These are phyloP conservation scores for Geotrichum cucujoidarum DNA, from an alignment of 1,139 yeast genomes.

Conservation along the genomic window DNA sequence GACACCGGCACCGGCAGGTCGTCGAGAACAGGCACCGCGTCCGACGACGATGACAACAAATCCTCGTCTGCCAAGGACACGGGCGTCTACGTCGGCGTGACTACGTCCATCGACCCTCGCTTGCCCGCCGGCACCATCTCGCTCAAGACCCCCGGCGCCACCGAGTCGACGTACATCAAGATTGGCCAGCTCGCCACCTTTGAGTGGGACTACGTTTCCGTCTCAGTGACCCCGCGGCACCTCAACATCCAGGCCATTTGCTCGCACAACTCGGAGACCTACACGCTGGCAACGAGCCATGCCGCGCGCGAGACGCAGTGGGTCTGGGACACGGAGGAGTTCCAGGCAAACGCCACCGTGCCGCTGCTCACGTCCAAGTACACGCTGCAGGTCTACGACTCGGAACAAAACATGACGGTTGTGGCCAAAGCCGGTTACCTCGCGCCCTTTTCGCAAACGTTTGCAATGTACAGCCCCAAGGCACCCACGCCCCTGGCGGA, in stretches of 20 bases:
- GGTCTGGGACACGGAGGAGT: constrained; percentile 40
- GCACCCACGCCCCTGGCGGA: constrained; percentile 36
- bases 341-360: constrained; percentile 30
- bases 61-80: constrained; percentile 13
- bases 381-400: constrained; percentile 37
- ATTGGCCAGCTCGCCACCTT: constrained; percentile 41
- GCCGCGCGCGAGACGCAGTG: constrained; percentile 32
- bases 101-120: constrained; percentile 33
- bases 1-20: constrained; percentile 7
- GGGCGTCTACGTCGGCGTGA: constrained; percentile 13
- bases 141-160: constrained; percentile 35
- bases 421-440: constrained; percentile 37
- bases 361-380: constrained; percentile 37
- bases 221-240: constrained; percentile 36
- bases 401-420: constrained; percentile 30
- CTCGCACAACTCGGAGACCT: constrained; percentile 36
- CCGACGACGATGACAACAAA: too few species aligned
- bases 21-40: constrained; percentile 5
- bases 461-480: constrained; percentile 39
- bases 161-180: constrained; percentile 38
- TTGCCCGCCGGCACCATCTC: constrained; percentile 39
- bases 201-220: constrained; percentile 40
- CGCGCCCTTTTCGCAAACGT: constrained; percentile 30
- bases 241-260: constrained; percentile 40
- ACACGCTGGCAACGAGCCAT: constrained; percentile 37